Conservation (phyloP, 441 rosid species). For the Jatropha multifida region DNA sequence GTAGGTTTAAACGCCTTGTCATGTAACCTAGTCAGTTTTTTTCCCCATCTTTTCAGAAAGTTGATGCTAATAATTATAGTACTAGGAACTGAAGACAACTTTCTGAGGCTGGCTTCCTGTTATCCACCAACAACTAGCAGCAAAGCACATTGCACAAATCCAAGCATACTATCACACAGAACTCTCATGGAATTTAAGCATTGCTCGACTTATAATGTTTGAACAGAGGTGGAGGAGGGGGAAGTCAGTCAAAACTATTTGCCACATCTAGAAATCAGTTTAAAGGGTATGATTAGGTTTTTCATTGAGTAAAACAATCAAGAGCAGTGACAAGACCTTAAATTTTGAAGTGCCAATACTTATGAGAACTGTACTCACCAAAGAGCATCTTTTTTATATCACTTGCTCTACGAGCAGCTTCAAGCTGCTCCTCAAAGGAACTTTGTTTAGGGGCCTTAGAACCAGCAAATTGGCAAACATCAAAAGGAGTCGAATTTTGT, state of each 20-base stretch:
- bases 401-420: slow-evolving; percentile 87
- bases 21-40: background rate
- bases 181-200: background rate
- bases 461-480: slow-evolving; percentile 54
- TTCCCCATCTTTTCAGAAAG: background rate
- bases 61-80: background rate
- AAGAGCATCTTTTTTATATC: slow-evolving; percentile 83
- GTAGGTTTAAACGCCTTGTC: background rate
- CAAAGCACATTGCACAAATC: background rate
- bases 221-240: background rate
- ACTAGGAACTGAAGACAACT: background rate
- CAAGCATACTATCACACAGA: background rate
- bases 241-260: background rate
- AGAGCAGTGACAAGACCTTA: background rate
- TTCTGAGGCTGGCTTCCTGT: background rate
- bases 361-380: slow-evolving; percentile 44
- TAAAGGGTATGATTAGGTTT: background rate
- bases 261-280: no score
- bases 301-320: background rate
- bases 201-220: background rate
- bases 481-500: slow-evolving; percentile 36
- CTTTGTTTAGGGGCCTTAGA: slow-evolving; percentile 50
- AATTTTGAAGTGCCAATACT: background rate
- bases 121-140: background rate
- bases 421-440: slow-evolving; percentile 79